These are phyloP conservation scores for Teratosphaeria destructans DNA, from an alignment of 2,329 filamentous ascomycete species.

Conservation along the genomic window DNA sequence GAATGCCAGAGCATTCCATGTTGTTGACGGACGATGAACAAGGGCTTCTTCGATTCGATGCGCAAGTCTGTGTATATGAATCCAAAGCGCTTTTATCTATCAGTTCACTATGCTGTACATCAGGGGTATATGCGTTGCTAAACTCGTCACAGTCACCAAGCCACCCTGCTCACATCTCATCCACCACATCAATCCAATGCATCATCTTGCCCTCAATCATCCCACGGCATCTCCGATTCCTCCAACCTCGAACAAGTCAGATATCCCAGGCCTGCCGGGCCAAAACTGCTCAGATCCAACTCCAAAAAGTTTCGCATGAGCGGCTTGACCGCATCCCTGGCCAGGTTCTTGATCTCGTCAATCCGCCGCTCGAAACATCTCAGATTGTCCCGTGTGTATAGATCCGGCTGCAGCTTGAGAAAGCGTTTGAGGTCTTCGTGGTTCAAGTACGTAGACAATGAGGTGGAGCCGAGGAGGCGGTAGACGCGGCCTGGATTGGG, in stretches of 20 bases:
- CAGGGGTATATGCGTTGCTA: background rate
- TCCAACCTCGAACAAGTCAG: conserved; percentile 55
- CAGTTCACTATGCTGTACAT: background rate
- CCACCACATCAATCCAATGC: background rate
- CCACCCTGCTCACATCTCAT: background rate
- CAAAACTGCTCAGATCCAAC: conserved; percentile 49
- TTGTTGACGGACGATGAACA: too few species aligned
- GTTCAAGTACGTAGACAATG: conserved; percentile 55
- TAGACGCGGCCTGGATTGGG: conserved; percentile 61
- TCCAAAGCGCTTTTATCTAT: background rate
- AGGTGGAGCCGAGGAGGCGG: conserved; percentile 57
- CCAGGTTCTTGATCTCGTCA: conserved; percentile 78
- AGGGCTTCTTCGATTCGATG: too few species aligned
- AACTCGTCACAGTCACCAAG: background rate
- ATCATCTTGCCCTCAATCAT: conserved; percentile 22
- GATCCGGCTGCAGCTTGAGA: conserved; percentile 56
- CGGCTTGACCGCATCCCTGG: conserved; percentile 71
- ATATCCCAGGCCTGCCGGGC: conserved; percentile 42
- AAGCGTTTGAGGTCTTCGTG: conserved; percentile 89
- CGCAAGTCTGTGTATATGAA: too few species aligned
- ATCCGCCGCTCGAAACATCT: conserved; percentile 75
- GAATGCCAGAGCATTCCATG: too few species aligned
- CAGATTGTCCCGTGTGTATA: conserved; percentile 80
- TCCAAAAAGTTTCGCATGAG: conserved; percentile 79
- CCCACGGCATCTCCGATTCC: conserved; percentile 54